These are phyloP conservation scores for Colletotrichum australisinense DNA, from an alignment of 2,329 filamentous ascomycete species.

Conservation along the genomic window DNA sequence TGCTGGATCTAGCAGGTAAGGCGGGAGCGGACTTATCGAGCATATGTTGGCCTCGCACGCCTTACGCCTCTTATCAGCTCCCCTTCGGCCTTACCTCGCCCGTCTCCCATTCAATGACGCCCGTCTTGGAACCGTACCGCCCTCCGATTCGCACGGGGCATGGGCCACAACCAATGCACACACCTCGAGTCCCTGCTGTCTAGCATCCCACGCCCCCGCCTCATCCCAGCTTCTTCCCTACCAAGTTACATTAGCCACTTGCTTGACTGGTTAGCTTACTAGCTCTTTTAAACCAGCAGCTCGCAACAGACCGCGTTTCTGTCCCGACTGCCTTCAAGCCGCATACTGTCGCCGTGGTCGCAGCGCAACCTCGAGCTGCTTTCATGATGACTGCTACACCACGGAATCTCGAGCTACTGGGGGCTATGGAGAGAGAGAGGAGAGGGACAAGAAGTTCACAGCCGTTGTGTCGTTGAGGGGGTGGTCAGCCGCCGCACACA, in stretches of 20 bases:
- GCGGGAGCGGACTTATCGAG: background rate
- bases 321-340: background rate
- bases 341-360: background rate
- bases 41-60: slow-evolving; percentile 1
- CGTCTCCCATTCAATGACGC: slow-evolving; percentile 13
- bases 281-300: background rate
- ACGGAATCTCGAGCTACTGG: background rate
- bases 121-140: background rate
- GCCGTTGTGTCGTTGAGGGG: slow-evolving; percentile 5
- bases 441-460: background rate
- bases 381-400: slow-evolving; percentile 5
- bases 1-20: background rate
- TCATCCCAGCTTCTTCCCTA: slow-evolving; percentile 24
- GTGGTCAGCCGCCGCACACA: slow-evolving; percentile 27
- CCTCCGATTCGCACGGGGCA: slow-evolving; percentile 6
- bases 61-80: slow-evolving; percentile 28
- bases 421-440: background rate
- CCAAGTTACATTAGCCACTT: slow-evolving; percentile 28
- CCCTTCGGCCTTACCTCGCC: slow-evolving; percentile 28
- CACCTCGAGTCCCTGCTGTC: slow-evolving; percentile 8
- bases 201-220: slow-evolving; percentile 20
- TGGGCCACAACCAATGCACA: background rate
- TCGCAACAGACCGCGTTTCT: background rate
- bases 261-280: slow-evolving; percentile 14
- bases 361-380: background rate